Evolutionary conservation across 1,284 basidiomycete genomes (phyloP).

Genomic region (Porogramme epimiltina): DNA sequence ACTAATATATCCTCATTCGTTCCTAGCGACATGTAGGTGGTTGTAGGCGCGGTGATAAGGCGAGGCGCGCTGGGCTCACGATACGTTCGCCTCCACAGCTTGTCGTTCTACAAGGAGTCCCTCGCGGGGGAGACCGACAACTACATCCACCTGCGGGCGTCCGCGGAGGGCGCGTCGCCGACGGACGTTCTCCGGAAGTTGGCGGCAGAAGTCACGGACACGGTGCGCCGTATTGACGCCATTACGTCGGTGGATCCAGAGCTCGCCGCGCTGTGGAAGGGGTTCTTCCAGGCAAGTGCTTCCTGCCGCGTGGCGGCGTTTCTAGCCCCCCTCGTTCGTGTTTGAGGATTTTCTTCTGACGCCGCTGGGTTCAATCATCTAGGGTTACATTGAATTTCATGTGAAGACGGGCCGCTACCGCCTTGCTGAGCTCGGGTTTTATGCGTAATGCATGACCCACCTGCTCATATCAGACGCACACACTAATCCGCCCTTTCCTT

Average conservation of each 20-base stretch:
- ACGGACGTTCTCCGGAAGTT: constrained; percentile 4
- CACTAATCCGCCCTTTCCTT: no score
- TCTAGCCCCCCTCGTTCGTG: no score
- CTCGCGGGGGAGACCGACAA: constrained; percentile 8
- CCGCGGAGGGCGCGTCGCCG: constrained; percentile 9
- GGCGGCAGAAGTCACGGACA: constrained; percentile 8
- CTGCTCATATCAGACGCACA: no score
- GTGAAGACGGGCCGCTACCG: constrained; percentile 7
- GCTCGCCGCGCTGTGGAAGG: constrained; percentile 1
- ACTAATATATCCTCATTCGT: not conserved
- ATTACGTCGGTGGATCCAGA: constrained; percentile 2
- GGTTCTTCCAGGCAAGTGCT: not conserved
- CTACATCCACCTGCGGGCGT: constrained; percentile 11
- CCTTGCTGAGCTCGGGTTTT: constrained; percentile 2
- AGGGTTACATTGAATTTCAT: constrained; percentile 6
- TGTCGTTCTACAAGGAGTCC: constrained; percentile 18
- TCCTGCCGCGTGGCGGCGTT: not conserved
- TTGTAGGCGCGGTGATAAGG: not conserved
- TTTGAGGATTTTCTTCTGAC: not conserved
- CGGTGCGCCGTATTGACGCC: constrained; percentile 1
- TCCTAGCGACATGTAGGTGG: constrained; percentile 9
- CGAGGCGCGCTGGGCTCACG: not conserved
- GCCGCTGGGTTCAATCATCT: not conserved
- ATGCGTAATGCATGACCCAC: no score
- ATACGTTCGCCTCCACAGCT: not conserved